Evolutionary conservation across 2,329 filamentous ascomycete species (phyloP).

Genomic region (Fusarium pseudoanthophilum): DNA sequence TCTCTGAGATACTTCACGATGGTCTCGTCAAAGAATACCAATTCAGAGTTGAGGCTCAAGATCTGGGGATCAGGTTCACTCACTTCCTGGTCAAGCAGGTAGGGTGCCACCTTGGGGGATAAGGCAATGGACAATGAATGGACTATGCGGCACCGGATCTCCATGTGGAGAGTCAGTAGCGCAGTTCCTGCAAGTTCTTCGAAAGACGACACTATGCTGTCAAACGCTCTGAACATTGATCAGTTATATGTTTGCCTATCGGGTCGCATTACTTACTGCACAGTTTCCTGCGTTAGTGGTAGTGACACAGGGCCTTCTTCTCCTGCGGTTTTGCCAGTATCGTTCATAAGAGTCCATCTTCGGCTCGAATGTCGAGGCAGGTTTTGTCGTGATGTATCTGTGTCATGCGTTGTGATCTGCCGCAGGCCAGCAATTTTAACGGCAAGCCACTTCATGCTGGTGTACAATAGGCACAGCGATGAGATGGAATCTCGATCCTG

Average conservation of each 20-base stretch:
- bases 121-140: slow-evolving; percentile 76
- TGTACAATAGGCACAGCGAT: slow-evolving; percentile 88
- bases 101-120: slow-evolving; percentile 70
- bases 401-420: slow-evolving; percentile 80
- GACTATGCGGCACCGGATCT: slow-evolving; percentile 86
- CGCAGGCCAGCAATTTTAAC: slow-evolving; percentile 84
- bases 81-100: slow-evolving; percentile 76
- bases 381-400: slow-evolving; percentile 69
- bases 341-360: slow-evolving; percentile 85
- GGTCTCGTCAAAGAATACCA: slow-evolving; percentile 90
- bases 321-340: slow-evolving; percentile 65
- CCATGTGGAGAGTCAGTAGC: slow-evolving; percentile 87
- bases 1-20: slow-evolving; percentile 77
- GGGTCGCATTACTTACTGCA: slow-evolving; percentile 66
- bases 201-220: slow-evolving; percentile 85
- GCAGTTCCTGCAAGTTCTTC: slow-evolving; percentile 82
- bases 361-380: slow-evolving; percentile 70
- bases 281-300: slow-evolving; percentile 87
- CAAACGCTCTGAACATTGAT: slow-evolving; percentile 72
- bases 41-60: slow-evolving; percentile 82
- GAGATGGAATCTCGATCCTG: slow-evolving; percentile 88
- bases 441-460: slow-evolving; percentile 97
- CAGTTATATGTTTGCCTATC: slow-evolving; percentile 29
- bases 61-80: slow-evolving; percentile 83
- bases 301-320: slow-evolving; percentile 79